Evolutionary conservation across 805 yeast genomes (phyloP).

Genomic region (Yamadazyma philogaea): DNA sequence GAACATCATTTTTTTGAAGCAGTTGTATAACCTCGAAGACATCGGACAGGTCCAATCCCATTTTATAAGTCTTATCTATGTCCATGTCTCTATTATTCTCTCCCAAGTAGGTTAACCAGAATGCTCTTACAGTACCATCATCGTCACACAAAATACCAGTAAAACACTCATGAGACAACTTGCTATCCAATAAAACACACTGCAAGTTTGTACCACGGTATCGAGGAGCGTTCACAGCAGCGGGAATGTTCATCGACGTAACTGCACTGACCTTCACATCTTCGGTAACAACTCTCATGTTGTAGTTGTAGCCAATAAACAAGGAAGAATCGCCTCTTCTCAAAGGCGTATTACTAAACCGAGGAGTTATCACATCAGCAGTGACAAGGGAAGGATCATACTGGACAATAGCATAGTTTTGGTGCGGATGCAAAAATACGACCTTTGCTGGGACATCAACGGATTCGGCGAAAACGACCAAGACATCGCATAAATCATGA

Average conservation of each 20-base stretch:
- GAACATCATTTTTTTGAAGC: constrained; percentile 49
- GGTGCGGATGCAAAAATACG: constrained; percentile 81
- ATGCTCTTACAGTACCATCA: constrained; percentile 76
- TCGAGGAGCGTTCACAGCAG: constrained; percentile 66
- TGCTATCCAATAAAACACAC: constrained; percentile 70
- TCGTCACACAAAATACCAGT: constrained; percentile 76
- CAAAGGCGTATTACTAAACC: constrained; percentile 53
- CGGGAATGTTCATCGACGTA: constrained; percentile 69
- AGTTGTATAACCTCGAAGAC: constrained; percentile 54
- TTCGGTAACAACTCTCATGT: constrained; percentile 65
- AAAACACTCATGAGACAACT: constrained; percentile 66
- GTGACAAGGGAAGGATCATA: constrained; percentile 74
- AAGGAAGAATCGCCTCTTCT: constrained; percentile 70
- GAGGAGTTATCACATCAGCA: constrained; percentile 71
- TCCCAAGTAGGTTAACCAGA: constrained; percentile 84
- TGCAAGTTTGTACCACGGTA: constrained; percentile 85
- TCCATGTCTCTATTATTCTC: constrained; percentile 53
- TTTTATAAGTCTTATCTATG: constrained; percentile 60
- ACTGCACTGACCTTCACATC: constrained; percentile 77
- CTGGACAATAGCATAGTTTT: constrained; percentile 77
- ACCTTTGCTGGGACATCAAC: constrained; percentile 77
- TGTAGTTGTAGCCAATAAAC: constrained; percentile 79
- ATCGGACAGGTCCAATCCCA: constrained; percentile 76
- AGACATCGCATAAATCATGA: constrained; percentile 74
- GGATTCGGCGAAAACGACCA: constrained; percentile 81